Conservation (phyloP, 2,329 filamentous ascomycete genomes). For the Diaporthe sp. region DNA sequence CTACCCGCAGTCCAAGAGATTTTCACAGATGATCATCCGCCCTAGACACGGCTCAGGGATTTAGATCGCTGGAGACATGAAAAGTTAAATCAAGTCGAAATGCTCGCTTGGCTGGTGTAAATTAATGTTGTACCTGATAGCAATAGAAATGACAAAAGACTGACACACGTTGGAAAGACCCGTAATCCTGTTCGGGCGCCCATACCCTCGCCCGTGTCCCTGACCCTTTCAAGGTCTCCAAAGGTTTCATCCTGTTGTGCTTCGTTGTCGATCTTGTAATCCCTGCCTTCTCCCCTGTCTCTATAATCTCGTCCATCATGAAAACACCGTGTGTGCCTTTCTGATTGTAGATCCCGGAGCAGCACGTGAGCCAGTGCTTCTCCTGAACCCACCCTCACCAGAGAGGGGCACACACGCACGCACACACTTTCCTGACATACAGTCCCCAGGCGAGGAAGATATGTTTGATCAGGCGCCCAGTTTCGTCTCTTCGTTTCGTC, state of each 20-base stretch:
- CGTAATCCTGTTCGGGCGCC: conserved; percentile 4
- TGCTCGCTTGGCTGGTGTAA: conserved; percentile 9
- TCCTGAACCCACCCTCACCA: conserved; percentile 9
- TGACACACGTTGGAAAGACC: conserved; percentile 22
- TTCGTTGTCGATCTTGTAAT: conserved; percentile 15
- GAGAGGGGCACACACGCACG: neutral
- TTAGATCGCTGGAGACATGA: neutral
- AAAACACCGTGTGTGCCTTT: neutral
- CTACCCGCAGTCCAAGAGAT: neutral
- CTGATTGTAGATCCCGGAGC: neutral
- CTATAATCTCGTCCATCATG: conserved; percentile 15
- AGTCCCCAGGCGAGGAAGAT: neutral
- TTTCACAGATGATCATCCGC: no score
- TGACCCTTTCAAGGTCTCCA: neutral
- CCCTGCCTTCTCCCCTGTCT: conserved; percentile 1
- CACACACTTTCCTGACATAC: neutral
- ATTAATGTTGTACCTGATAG: conserved; percentile 23
- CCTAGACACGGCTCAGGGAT: neutral
- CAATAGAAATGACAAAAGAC: conserved; percentile 13
- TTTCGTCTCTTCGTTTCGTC: neutral
- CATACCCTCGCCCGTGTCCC: neutral
- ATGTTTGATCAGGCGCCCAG: neutral
- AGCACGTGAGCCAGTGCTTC: conserved; percentile 16
- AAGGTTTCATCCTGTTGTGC: conserved; percentile 1
- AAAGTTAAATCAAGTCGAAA: neutral